These are phyloP conservation scores for Prunus mume DNA, from an alignment of 306 rosid species.

Conservation along the genomic window DNA sequence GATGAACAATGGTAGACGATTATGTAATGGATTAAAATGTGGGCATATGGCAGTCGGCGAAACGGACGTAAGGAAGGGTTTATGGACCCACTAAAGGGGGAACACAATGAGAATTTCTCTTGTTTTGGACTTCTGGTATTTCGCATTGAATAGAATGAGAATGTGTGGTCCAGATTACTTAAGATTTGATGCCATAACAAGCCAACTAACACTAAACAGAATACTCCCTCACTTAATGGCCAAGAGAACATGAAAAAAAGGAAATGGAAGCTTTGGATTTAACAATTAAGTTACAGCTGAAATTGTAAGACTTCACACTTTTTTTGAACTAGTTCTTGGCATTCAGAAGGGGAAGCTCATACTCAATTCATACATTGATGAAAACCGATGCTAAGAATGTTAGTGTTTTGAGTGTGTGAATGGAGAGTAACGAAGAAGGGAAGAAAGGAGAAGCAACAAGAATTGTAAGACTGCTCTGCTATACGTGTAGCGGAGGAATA, in stretches of 20 bases:
- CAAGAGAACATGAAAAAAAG: neutral
- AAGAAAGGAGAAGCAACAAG: too few species aligned
- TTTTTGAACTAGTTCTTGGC: neutral
- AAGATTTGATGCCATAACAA: too few species aligned
- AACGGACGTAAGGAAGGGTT: neutral
- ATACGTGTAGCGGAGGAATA: too few species aligned
- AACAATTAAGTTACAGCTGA: neutral
- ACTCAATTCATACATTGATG: neutral
- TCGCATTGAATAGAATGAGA: too few species aligned
- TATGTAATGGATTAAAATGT: too few species aligned
- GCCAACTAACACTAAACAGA: neutral
- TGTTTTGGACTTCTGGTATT: too few species aligned
- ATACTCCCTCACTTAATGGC: neutral
- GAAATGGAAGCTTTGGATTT: neutral
- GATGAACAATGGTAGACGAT: too few species aligned
- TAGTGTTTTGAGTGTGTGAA: too few species aligned
- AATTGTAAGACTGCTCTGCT: too few species aligned
- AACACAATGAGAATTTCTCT: too few species aligned
- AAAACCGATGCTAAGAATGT: neutral
- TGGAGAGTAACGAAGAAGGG: too few species aligned
- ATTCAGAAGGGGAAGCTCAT: slow-evolving; percentile 2
- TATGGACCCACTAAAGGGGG: too few species aligned
- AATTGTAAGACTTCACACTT: neutral
- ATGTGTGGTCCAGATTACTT: neutral
- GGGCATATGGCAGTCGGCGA: neutral